Conservation (phyloP, 768 basidiomycete genomes). For the Tephrocybe sp. region DNA sequence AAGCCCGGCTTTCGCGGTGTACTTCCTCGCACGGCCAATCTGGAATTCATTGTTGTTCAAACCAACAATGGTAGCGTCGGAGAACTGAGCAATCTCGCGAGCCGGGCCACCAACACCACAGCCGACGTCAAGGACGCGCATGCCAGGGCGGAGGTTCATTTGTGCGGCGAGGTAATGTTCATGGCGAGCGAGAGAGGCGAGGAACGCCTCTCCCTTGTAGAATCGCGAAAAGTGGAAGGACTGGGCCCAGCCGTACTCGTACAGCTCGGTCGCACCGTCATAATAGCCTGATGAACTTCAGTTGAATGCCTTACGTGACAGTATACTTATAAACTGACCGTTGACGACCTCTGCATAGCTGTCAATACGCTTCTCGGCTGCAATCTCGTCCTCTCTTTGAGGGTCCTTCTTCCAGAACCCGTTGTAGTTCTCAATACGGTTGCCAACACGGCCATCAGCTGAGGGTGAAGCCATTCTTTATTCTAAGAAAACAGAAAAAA, state of each 20-base stretch:
- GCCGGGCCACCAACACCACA: slow-evolving; percentile 99
- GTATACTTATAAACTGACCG: slow-evolving; percentile 46
- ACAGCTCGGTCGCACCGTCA: slow-evolving; percentile 93
- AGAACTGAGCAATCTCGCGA: slow-evolving; percentile 89
- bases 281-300: slow-evolving; percentile 71
- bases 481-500: not conserved
- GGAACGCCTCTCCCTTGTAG: slow-evolving; percentile 85
- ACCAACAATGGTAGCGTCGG: slow-evolving; percentile 82
- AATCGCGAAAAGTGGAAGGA: slow-evolving; percentile 98
- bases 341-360: slow-evolving; percentile 94
- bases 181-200: slow-evolving; percentile 82
- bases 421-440: slow-evolving; percentile 83
- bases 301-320: not conserved
- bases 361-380: slow-evolving; percentile 73
- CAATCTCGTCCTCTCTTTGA: slow-evolving; percentile 58
- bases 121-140: slow-evolving; percentile 97
- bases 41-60: slow-evolving; percentile 98
- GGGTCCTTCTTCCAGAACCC: slow-evolving; percentile 91
- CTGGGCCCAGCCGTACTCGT: slow-evolving; percentile 91
- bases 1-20: slow-evolving; percentile 77
- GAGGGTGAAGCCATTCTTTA: slow-evolving; percentile 17
- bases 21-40: slow-evolving; percentile 79
- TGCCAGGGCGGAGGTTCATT: slow-evolving; percentile 83
- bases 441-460: slow-evolving; percentile 59
- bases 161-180: slow-evolving; percentile 95